phyloP scores from a whole-genome alignment of 202 grass and related monocot species.

The Tripidium arundinaceum region DNA sequence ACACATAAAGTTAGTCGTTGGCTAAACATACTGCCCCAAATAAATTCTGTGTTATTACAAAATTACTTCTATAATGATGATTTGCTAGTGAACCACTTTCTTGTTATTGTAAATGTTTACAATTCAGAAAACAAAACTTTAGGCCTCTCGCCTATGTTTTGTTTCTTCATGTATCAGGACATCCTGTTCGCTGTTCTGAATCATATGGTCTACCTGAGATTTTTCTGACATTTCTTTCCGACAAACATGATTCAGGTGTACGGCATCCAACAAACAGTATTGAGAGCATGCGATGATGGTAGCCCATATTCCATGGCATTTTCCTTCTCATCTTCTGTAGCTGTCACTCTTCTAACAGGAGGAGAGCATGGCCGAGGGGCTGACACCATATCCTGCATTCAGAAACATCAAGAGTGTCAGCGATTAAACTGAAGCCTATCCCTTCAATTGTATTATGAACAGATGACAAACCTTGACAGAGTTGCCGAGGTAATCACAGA shows the following conservation, averaged over 20 bases:
- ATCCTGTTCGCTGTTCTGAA: not conserved
- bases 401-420: too few relatives aligned
- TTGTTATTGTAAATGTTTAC: not conserved
- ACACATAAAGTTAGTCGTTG: not conserved
- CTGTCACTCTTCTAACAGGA: too few relatives aligned
- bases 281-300: too few relatives aligned
- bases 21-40: not conserved
- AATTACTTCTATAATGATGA: not conserved
- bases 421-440: too few relatives aligned
- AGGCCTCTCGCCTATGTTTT: not conserved
- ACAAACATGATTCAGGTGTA: constrained; percentile 44
- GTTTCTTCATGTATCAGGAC: not conserved
- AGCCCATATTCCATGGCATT: too few relatives aligned
- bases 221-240: constrained; percentile 2
- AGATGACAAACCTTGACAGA: too few relatives aligned
- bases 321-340: constrained; percentile 67
- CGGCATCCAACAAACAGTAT: constrained; percentile 90
- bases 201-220: not conserved
- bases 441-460: too few relatives aligned
- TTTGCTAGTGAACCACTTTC: not conserved
- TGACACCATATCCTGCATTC: too few relatives aligned
- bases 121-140: not conserved
- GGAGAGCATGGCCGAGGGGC: too few relatives aligned
- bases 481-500: too few relatives aligned
- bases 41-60: not conserved